Conservation (phyloP, 306 rosid genomes). For the Alnus glutinosa region DNA sequence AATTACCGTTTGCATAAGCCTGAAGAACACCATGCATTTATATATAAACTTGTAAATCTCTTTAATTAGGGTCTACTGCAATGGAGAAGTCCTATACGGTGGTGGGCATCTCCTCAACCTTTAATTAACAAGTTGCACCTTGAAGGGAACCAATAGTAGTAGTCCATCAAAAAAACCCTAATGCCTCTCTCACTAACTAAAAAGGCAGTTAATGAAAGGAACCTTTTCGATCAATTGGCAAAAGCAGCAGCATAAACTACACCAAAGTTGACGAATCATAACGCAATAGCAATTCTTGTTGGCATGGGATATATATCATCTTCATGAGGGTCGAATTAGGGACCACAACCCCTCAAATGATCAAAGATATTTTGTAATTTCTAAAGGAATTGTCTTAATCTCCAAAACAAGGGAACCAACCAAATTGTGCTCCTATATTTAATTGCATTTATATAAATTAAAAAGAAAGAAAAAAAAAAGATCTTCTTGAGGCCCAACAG, state of each 20-base stretch:
- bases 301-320: conserved; percentile 34
- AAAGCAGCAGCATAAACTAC: conserved; percentile 44
- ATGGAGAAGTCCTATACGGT: neutral
- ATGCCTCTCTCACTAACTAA: conserved; percentile 40
- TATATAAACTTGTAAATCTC: no score
- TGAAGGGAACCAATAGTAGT: conserved; percentile 17
- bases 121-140: conserved; percentile 29
- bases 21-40: neutral
- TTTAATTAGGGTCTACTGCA: neutral
- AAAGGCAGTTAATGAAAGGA: conserved; percentile 31
- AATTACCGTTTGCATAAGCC: neutral
- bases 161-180: conserved; percentile 37
- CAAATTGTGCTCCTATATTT: conserved; percentile 43
- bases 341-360: conserved; percentile 54
- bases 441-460: conserved; percentile 31
- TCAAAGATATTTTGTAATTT: conserved; percentile 33
- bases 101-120: conserved; percentile 18
- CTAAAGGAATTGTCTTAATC: conserved; percentile 32
- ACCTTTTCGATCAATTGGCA: conserved; percentile 31
- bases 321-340: conserved; percentile 41
- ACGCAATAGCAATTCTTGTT: conserved; percentile 34
- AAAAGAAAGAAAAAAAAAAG: neutral
- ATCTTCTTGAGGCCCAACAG: neutral
- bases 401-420: conserved; percentile 33
- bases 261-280: conserved; percentile 41